Evolutionary conservation across 768 basidiomycete genomes (phyloP).

Genomic region (Nidularia pulvinata): DNA sequence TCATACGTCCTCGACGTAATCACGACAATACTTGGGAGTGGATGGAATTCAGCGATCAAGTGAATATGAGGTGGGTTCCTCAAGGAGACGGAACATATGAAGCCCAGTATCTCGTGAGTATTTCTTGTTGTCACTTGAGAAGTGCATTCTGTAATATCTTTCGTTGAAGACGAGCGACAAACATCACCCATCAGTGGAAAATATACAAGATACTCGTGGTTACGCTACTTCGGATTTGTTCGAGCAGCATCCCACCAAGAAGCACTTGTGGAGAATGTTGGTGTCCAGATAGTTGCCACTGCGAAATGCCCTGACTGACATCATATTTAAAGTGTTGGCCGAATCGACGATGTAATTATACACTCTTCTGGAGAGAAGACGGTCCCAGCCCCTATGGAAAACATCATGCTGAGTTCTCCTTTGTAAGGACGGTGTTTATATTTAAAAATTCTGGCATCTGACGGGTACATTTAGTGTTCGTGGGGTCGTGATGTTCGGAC

Average conservation of each 20-base stretch:
- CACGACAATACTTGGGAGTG: constrained; percentile 20
- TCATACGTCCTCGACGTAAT: constrained; percentile 10
- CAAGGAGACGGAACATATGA: constrained; percentile 30
- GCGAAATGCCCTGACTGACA: neutral
- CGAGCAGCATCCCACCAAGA: constrained; percentile 30
- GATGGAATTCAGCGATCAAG: constrained; percentile 17
- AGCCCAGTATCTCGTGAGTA: constrained; percentile 29
- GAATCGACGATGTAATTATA: constrained; percentile 26
- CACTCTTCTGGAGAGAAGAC: constrained; percentile 24
- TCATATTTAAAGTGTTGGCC: constrained; percentile 26
- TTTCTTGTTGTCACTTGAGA: too few relatives aligned
- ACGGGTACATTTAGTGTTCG: constrained; percentile 7
- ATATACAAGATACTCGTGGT: constrained; percentile 27
- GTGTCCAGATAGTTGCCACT: too few relatives aligned
- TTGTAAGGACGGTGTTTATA: neutral
- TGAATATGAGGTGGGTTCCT: constrained; percentile 21
- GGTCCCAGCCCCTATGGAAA: constrained; percentile 18
- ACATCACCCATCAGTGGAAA: constrained; percentile 22
- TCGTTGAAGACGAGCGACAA: constrained; percentile 16
- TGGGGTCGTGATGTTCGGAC: constrained; percentile 43
- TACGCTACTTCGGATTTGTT: constrained; percentile 35
- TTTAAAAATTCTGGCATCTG: neutral
- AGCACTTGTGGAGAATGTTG: constrained; percentile 30
- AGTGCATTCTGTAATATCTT: too few relatives aligned
- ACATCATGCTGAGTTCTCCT: neutral